Percentiles rank a stretch among this genome's conserved stretches.
phyloP scores from a whole-genome alignment of 805 yeast species.

The Hanseniaspora lachancei region DNA sequence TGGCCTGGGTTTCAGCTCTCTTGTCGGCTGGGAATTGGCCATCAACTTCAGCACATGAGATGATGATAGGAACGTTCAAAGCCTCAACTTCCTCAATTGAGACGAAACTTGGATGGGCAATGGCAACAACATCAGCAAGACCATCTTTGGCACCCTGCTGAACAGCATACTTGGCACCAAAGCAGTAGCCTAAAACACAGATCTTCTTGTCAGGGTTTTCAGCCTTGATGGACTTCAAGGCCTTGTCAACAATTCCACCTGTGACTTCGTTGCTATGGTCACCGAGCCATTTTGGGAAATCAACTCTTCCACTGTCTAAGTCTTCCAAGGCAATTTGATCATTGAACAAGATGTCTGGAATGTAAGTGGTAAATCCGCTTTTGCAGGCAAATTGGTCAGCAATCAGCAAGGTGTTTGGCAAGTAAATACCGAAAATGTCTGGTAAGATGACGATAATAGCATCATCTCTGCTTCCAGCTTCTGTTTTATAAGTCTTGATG shows the following conservation, averaged over 20 bases:
- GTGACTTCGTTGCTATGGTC: constrained; percentile 41
- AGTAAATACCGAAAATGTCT: constrained; percentile 55
- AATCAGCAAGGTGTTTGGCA: constrained; percentile 43
- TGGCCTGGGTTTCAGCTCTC: constrained; percentile 48
- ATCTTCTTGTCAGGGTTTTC: constrained; percentile 37
- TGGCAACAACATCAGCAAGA: constrained; percentile 46
- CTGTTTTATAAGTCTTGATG: constrained; percentile 32
- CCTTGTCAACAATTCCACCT: constrained; percentile 36
- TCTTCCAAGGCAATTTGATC: constrained; percentile 27
- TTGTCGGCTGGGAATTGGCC: constrained; percentile 46
- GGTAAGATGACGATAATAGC: constrained; percentile 50
- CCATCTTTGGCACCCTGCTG: constrained; percentile 33
- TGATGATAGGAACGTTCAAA: constrained; percentile 49
- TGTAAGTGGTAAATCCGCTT: constrained; percentile 48
- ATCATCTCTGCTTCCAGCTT: constrained; percentile 17
- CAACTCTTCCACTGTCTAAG: constrained; percentile 20
- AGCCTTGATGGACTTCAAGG: constrained; percentile 33
- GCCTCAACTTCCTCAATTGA: constrained; percentile 49
- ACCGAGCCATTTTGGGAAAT: constrained; percentile 36
- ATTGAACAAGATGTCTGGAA: constrained; percentile 63
- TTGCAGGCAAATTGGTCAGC: constrained; percentile 51
- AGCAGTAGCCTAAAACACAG: constrained; percentile 67
- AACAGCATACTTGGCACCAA: constrained; percentile 61
- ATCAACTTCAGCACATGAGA: constrained; percentile 68
- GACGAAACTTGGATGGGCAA: constrained; percentile 76